phyloP scores from a whole-genome alignment of 2,329 filamentous ascomycete genomes.

The Elsinoe fawcettii region DNA sequence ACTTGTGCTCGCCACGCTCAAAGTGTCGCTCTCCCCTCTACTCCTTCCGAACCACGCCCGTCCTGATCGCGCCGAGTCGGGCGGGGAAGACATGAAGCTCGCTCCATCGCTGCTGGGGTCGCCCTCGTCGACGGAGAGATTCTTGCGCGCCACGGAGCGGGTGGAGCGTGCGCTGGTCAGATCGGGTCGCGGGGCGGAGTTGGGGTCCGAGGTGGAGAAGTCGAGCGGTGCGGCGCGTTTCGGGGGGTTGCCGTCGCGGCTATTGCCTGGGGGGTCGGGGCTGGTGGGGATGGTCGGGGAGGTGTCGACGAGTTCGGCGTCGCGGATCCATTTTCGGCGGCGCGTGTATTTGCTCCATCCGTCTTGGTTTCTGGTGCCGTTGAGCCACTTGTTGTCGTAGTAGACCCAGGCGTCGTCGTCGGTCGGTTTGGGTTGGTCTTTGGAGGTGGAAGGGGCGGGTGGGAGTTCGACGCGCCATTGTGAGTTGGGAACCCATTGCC shows the following conservation, averaged over 20 bases:
- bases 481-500: conserved; percentile 78
- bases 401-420: conserved; percentile 83
- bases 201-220: neutral
- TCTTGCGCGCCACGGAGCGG: neutral
- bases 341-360: conserved; percentile 94
- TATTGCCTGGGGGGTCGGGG: conserved; percentile 13
- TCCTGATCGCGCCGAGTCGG: neutral
- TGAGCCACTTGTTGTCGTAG: conserved; percentile 98
- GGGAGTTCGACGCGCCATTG: conserved; percentile 82
- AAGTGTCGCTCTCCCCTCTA: conserved; percentile 3
- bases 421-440: neutral
- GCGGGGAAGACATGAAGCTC: conserved; percentile 2
- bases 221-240: conserved; percentile 15
- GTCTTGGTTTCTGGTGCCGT: conserved; percentile 73
- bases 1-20: conserved; percentile 11
- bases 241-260: conserved; percentile 3
- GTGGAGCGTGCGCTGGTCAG: neutral
- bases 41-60: conserved; percentile 8
- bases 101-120: neutral
- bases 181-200: neutral
- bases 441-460: conserved; percentile 20
- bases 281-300: conserved; percentile 33
- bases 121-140: conserved; percentile 8
- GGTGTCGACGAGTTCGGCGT: conserved; percentile 86
- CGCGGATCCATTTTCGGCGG: conserved; percentile 89